Evolutionary conservation across 257 asterid species (phyloP).

Genomic region (Jasminum sambac): DNA sequence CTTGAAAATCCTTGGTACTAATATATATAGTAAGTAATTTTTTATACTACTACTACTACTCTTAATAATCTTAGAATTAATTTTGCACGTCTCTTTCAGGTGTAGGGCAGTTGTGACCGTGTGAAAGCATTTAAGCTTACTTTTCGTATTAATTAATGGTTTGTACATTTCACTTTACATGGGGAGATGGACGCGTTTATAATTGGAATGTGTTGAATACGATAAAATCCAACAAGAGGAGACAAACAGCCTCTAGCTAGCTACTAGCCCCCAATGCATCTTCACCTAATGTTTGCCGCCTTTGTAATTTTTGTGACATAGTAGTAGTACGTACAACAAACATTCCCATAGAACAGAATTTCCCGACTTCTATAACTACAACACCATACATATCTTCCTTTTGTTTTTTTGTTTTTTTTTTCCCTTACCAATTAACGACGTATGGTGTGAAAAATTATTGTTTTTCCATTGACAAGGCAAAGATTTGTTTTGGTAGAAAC

Average conservation of each 20-base stretch:
- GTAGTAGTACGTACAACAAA: background rate
- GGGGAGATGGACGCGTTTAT: conserved; percentile 29
- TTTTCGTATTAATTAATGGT: too few relatives aligned
- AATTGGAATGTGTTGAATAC: conserved; percentile 19
- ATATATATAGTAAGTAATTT: too few relatives aligned
- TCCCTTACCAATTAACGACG: too few relatives aligned
- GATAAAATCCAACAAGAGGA: conserved; percentile 20
- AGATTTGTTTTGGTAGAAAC: background rate
- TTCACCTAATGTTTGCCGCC: conserved; percentile 34
- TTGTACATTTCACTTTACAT: background rate
- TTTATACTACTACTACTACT: too few relatives aligned
- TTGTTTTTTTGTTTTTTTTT: background rate
- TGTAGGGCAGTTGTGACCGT: too few relatives aligned
- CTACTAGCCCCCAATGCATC: conserved; percentile 2
- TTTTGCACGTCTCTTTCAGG: too few relatives aligned
- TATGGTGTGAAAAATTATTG: too few relatives aligned
- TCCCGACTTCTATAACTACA: too few relatives aligned
- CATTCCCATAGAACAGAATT: too few relatives aligned
- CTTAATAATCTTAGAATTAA: too few relatives aligned
- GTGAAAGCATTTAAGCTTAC: too few relatives aligned
- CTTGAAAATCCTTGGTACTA: too few relatives aligned
- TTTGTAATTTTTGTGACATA: background rate
- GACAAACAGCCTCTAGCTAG: conserved; percentile 26
- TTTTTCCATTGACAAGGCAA: background rate
- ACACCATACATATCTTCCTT: background rate